These are phyloP conservation scores for Kodamaea derodonti DNA, from an alignment of 1,139 yeast genomes.

Conservation along the genomic window DNA sequence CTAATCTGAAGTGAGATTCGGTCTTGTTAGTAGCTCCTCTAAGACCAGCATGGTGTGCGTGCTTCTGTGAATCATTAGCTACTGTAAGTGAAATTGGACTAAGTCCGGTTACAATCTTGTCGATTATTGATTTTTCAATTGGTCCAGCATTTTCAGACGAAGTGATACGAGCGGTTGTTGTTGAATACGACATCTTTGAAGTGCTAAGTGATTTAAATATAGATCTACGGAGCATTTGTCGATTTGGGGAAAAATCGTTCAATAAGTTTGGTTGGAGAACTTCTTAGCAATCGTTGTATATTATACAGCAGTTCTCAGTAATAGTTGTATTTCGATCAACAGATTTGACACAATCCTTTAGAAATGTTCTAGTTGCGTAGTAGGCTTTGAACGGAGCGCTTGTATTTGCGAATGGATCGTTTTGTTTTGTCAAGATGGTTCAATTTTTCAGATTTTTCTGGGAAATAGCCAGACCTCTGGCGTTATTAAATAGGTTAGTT, in stretches of 20 bases:
- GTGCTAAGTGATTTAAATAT: neutral
- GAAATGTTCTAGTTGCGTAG: too few relatives aligned
- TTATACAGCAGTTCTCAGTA: constrained; percentile 20
- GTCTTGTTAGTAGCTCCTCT: constrained; percentile 66
- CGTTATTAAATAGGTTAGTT: too few relatives aligned
- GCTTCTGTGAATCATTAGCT: constrained; percentile 82
- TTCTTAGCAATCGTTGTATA: constrained; percentile 10
- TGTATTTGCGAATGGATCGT: constrained; percentile 23
- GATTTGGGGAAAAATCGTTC: too few relatives aligned
- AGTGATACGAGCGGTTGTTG: constrained; percentile 7
- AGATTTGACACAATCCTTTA: too few relatives aligned
- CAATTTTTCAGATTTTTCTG: neutral
- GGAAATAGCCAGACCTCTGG: too few relatives aligned
- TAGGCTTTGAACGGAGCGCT: constrained; percentile 18
- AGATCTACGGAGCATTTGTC: constrained; percentile 5
- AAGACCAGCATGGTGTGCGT: constrained; percentile 84
- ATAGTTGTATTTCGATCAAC: constrained; percentile 23
- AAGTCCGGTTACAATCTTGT: constrained; percentile 44
- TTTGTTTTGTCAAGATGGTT: constrained; percentile 2
- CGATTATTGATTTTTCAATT: constrained; percentile 46
- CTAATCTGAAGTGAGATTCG: constrained; percentile 81
- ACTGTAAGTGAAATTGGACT: constrained; percentile 53
- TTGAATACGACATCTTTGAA: constrained; percentile 6
- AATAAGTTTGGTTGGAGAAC: too few relatives aligned
- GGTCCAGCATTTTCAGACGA: constrained; percentile 38